These are phyloP conservation scores for Spergularia marina DNA, from an alignment of 148 eudicot species.

Conservation along the genomic window DNA sequence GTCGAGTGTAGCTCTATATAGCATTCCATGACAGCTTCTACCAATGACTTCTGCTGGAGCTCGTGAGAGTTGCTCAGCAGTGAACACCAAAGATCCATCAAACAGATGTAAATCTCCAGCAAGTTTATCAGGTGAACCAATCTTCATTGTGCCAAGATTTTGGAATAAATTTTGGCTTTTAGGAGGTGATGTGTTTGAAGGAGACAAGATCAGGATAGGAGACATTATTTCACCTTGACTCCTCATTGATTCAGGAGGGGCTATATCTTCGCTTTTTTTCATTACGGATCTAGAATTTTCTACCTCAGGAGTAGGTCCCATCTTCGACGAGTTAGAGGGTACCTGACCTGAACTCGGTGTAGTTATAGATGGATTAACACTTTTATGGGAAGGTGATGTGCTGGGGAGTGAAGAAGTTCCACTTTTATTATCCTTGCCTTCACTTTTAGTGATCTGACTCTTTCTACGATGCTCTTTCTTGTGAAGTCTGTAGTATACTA, in stretches of 20 bases:
- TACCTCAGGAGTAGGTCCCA: slow-evolving; percentile 19
- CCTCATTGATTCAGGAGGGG: slow-evolving; percentile 18
- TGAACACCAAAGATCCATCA: slow-evolving; percentile 48
- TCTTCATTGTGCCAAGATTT: slow-evolving; percentile 31
- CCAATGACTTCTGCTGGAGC: slow-evolving; percentile 74
- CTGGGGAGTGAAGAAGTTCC: slow-evolving; percentile 29
- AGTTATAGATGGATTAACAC: slow-evolving; percentile 28
- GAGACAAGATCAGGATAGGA: slow-evolving; percentile 22
- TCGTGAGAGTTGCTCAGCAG: slow-evolving; percentile 56
- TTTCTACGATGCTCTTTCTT: slow-evolving; percentile 17
- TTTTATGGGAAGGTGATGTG: slow-evolving; percentile 27
- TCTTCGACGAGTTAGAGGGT: slow-evolving; percentile 17
- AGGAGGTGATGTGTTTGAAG: slow-evolving; percentile 35
- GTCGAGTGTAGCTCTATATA: slow-evolving; percentile 55
- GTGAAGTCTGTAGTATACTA: slow-evolving; percentile 43
- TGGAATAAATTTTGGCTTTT: slow-evolving; percentile 32
- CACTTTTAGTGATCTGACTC: slow-evolving; percentile 24
- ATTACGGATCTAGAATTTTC: slow-evolving; percentile 27
- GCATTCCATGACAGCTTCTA: slow-evolving; percentile 65
- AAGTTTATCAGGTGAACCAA: slow-evolving; percentile 60
- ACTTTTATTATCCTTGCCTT: slow-evolving; percentile 32
- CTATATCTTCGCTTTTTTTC: slow-evolving; percentile 21
- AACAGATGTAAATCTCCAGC: slow-evolving; percentile 63
- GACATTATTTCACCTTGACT: slow-evolving; percentile 32
- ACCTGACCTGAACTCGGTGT: slow-evolving; percentile 19